Base-by-base conservation (phyloP, 768 basidiomycete species). In the Leucogyrophana mollusca region DNA sequence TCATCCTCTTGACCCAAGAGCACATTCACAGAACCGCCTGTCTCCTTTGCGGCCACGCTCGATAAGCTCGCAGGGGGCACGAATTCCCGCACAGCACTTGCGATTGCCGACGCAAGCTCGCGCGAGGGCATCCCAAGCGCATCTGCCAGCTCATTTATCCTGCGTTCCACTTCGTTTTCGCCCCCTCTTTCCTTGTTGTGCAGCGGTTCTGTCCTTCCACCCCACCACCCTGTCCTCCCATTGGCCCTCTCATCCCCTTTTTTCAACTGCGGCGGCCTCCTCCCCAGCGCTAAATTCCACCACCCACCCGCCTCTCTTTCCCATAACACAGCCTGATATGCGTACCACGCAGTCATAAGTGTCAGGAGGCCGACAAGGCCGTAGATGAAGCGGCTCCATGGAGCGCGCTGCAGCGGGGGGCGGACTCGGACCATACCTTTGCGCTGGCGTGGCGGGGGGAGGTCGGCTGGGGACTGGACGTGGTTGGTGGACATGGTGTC, bases 91-190 rank as follows among this genome's bases (percentile, higher is more conserved):
- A 84, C 79, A 0, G 79, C 82, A 39, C 68, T 72, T 0, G 80
- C 82, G 39, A 88, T 80, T 1, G 85, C 87, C 14, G 69, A 71
- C 2, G 86, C 84, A 1, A 89, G 66, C 30, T 84, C 79, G 33
- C 68, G 65, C 13, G 81, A 70, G 0, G 79, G 74, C 56, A 88
- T 75, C 1, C 84, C 87, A 23, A 89, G 67, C 24, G 76, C 79
- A 6, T 67, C 65, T 9, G 86, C 87, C 9, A 89, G 70, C 11
- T 73, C 78, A 41, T 78, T 76, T 44, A 88, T 77, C 27, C 73
- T 70, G 4, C 71, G 68, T 55, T 87, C 83, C 33, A 88, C 69
- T 4, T 60, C 71, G 13, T 21, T 30, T 25, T 16, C 34, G 4
- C 18, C 34, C 17, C 43, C 40, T 14, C 41, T 30, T 13, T 45